Base-by-base conservation (phyloP, 345 rosid genomes). In the Rubroshorea leprosula region DNA sequence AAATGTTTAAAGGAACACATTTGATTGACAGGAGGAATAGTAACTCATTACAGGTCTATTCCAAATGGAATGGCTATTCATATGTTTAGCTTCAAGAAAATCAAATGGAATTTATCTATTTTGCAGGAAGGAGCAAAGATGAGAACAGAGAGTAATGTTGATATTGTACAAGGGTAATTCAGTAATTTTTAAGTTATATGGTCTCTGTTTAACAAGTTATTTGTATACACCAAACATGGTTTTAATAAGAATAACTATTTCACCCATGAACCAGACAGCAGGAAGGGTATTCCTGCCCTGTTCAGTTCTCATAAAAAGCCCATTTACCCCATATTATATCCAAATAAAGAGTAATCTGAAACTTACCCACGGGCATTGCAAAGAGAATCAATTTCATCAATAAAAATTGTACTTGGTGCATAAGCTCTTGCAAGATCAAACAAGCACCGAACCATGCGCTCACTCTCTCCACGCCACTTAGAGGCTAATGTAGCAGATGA, bases 401-500 rank as follows among this genome's bases (percentile, higher is more conserved):
- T 87, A 70, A 91, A 91, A 45, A 91, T 87, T 61, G 98, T 91
- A 72, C 98, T 91, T 16, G 98, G 98, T 26, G 91, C 96, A 83
- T 91, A 88, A 50, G 98, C 92, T 68, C 98, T 88, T 0, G 98
- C 98, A 23, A 90, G 74, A 72, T 90, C 97, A 76, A 90, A 90
- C 81, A 90, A 74, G 79, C 96, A 85, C 55, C 96, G 84, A 9
- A 91, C 98, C 98, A 88, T 88, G 48, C 96, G 92, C 72, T 91
- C 98, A 78, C 96, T 91, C 83, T 91, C 98, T 39, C 98, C 98
- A 1, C 95, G 96, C 96, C 96, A 91, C 66, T 91, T 91, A 66
- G 98, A 91, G 71, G 98, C 96, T 64, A 91, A 76, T 13, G 98
- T 91, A 26, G 98, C 96, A 55, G 98, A 87, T 59, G 98, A 91